Evolutionary conservation across 2,329 filamentous ascomycete species (phyloP).

Genomic region (Fusarium algeriense): DNA sequence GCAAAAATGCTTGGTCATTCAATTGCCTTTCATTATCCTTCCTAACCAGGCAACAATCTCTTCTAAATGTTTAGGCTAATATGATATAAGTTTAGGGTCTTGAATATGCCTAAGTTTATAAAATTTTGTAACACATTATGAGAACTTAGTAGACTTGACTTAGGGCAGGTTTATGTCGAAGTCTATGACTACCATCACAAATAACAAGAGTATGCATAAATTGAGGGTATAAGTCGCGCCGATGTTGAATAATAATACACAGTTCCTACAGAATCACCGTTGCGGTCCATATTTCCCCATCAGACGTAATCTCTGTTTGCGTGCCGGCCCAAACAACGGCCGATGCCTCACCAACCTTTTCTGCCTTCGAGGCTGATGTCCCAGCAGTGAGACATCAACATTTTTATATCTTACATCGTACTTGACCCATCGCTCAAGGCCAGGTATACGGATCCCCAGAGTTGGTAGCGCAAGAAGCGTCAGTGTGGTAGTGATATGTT

Average conservation of each 20-base stretch:
- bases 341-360: slow-evolving; percentile 11
- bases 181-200: neutral
- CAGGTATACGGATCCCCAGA: slow-evolving; percentile 61
- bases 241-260: neutral
- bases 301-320: slow-evolving; percentile 30
- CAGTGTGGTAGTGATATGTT: slow-evolving; percentile 47
- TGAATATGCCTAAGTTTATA: neutral
- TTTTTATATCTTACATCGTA: slow-evolving; percentile 65
- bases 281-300: slow-evolving; percentile 33
- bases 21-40: no score
- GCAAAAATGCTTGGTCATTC: no score
- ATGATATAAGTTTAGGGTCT: no score
- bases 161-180: neutral
- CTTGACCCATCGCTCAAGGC: slow-evolving; percentile 61
- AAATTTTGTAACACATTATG: neutral
- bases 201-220: neutral
- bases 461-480: slow-evolving; percentile 67
- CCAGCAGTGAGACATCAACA: slow-evolving; percentile 58
- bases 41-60: no score
- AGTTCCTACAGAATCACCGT: slow-evolving; percentile 11
- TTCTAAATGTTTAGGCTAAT: no score
- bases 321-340: slow-evolving; percentile 23
- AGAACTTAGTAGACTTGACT: neutral
- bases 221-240: neutral
- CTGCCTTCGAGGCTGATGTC: slow-evolving; percentile 39